A percentile compares a stretch with the other conserved stretches of the same genome.
These are phyloP conservation scores for Henckelia pumila DNA, from an alignment of 257 asterid species.

Conservation along the genomic window DNA sequence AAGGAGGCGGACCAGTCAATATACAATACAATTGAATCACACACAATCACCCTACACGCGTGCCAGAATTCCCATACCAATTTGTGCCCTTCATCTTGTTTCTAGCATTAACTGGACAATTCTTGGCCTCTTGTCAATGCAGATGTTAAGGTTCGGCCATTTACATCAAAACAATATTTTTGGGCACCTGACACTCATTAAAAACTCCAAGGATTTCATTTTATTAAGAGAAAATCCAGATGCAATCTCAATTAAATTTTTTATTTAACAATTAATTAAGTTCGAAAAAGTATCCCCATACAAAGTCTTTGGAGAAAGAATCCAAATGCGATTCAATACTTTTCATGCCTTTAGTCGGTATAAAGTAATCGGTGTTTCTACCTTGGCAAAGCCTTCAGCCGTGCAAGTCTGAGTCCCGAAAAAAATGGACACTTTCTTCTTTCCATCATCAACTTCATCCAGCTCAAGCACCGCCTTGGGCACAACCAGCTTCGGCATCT, in stretches of 20 bases:
- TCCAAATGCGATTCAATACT: not conserved
- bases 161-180: slow-evolving; percentile 9
- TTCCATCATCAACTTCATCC: slow-evolving; percentile 82
- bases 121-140: not conserved
- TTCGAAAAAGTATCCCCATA: not conserved
- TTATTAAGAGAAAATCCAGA: slow-evolving; percentile 4
- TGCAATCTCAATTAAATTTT: not conserved
- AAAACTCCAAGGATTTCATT: slow-evolving; percentile 23
- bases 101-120: slow-evolving; percentile 21
- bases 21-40: not conserved
- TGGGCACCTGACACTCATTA: too few species aligned
- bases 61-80: slow-evolving; percentile 16
- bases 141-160: slow-evolving; percentile 18
- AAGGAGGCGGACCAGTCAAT: slow-evolving; percentile 4
- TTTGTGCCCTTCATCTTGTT: not conserved
- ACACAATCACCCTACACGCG: not conserved
- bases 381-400: slow-evolving; percentile 99
- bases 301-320: not conserved
- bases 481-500: slow-evolving; percentile 47
- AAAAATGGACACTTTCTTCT: slow-evolving; percentile 73
- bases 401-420: slow-evolving; percentile 98
- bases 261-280: not conserved
- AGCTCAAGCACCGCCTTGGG: slow-evolving; percentile 49
- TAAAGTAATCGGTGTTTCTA: slow-evolving; percentile 17
- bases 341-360: not conserved